These are phyloP conservation scores for Solanum pinnatisectum DNA, from an alignment of 257 asterid genomes.

Conservation along the genomic window DNA sequence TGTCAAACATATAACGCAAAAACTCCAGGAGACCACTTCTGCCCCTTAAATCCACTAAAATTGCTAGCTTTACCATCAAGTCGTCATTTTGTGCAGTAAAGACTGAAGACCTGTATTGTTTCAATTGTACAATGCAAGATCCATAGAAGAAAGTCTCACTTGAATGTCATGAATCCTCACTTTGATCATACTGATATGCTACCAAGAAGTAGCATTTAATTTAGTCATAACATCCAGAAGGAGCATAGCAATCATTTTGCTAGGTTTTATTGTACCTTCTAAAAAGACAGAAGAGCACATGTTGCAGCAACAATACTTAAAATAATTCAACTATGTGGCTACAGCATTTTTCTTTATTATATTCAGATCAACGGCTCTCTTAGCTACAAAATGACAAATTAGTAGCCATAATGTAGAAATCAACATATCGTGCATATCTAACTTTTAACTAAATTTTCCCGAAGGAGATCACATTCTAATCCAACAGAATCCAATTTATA, in stretches of 20 bases:
- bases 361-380: not conserved
- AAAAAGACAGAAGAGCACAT: not conserved
- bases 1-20: not conserved
- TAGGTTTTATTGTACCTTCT: not conserved
- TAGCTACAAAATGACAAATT: not conserved
- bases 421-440: not conserved
- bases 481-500: not conserved
- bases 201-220: not conserved
- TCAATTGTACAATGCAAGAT: not conserved
- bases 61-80: not conserved
- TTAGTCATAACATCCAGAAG: not conserved
- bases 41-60: not conserved
- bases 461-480: not conserved
- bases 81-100: not conserved
- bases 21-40: not conserved
- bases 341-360: not conserved
- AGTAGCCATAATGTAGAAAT: not conserved
- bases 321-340: not conserved
- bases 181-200: not conserved
- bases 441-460: not conserved
- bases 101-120: not conserved
- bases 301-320: not conserved
- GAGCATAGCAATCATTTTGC: not conserved
- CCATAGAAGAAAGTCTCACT: not conserved
- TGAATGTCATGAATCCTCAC: not conserved